phyloP scores from a whole-genome alignment of 2,329 filamentous ascomycete genomes.

The Colletotrichum tanaceti region DNA sequence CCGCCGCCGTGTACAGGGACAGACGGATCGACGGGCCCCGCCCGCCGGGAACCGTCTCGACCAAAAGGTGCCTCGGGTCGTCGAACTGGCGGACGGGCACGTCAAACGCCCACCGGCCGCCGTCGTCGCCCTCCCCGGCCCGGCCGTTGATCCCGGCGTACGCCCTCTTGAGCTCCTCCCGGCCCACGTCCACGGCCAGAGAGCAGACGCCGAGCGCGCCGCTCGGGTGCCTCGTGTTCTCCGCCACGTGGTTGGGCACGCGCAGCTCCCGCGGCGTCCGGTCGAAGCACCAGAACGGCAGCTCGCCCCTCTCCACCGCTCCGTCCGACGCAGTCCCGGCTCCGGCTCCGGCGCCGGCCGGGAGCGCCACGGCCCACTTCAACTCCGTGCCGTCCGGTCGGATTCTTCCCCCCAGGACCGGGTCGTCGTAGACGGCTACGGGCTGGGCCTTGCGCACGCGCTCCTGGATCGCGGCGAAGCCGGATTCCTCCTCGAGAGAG shows the following conservation, averaged over 20 bases:
- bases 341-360: conserved; percentile 45
- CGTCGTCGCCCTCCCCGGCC: conserved; percentile 12
- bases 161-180: conserved; percentile 30
- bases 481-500: conserved; percentile 52
- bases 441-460: conserved; percentile 48
- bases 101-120: conserved; percentile 24
- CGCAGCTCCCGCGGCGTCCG: conserved; percentile 66
- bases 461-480: conserved; percentile 54
- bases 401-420: conserved; percentile 64
- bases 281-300: conserved; percentile 77
- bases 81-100: conserved; percentile 33
- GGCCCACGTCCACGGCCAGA: conserved; percentile 53
- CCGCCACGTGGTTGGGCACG: conserved; percentile 59
- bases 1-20: conserved; percentile 25
- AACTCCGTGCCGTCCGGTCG: conserved; percentile 66
- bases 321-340: conserved; percentile 37
- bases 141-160: conserved; percentile 29
- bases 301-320: conserved; percentile 55
- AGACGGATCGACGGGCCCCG: neutral
- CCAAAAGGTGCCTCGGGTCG: conserved; percentile 23
- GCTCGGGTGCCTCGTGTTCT: conserved; percentile 60
- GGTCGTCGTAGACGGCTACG: conserved; percentile 59
- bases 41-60: conserved; percentile 11
- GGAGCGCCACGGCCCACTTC: conserved; percentile 68
- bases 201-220: conserved; percentile 62